Conservation (phyloP, 306 rosid genomes). For the Prunus fruticosa region DNA sequence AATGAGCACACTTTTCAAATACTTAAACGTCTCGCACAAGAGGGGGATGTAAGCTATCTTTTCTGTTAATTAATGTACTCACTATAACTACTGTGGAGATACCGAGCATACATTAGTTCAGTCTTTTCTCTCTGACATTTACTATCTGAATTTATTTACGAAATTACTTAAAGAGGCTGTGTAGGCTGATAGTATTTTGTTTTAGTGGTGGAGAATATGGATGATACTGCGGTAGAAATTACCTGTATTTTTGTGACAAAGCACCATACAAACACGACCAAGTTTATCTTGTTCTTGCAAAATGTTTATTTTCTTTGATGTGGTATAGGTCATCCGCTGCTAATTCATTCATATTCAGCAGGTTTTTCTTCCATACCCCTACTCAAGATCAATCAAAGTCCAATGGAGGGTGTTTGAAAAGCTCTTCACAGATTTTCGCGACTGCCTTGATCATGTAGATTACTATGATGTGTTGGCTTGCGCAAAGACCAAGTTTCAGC, state of each 20-base stretch:
- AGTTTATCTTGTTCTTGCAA: background rate
- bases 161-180: background rate
- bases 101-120: background rate
- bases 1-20: conserved; percentile 51
- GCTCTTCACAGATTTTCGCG: conserved; percentile 84
- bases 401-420: conserved; percentile 90
- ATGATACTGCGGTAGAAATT: too few relatives aligned
- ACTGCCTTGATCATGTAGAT: conserved; percentile 62
- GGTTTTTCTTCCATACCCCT: conserved; percentile 81
- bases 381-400: conserved; percentile 55
- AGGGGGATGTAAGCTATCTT: conserved; percentile 64
- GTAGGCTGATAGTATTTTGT: background rate
- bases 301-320: background rate
- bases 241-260: too few relatives aligned
- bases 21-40: conserved; percentile 67
- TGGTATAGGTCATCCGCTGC: background rate
- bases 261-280: background rate
- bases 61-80: background rate
- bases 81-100: background rate
- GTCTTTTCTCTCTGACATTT: background rate
- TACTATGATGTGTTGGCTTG: conserved; percentile 66
- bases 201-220: too few relatives aligned
- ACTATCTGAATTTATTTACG: background rate
- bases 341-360: conserved; percentile 22
- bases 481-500: conserved; percentile 78